Evolutionary conservation across 768 basidiomycete genomes (phyloP), one percentile per base, ranked within the genome.

Genomic region (Panellus pusillus): DNA sequence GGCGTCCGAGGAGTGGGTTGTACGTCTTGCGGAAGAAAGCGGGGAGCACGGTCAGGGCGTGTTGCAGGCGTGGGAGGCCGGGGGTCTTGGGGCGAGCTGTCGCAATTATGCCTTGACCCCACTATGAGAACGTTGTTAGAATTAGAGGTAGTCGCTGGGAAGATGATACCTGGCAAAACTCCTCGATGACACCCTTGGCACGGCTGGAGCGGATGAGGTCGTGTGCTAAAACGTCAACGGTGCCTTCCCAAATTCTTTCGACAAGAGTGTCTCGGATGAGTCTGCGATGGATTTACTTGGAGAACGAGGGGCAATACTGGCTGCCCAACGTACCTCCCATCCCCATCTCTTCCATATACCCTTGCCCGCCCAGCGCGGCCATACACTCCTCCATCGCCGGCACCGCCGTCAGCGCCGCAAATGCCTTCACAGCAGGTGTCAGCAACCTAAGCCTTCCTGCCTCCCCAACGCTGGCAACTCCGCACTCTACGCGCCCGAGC

Each of bases 211-310:
- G 73, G 9, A 80, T 70, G 36, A 90, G 70, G 64, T 92, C 89
- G 45, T 90, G 67, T 1, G 87, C 76, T 5, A 91, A 76, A 3
- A 91, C 86, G 0, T 79, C 80, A 13, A 78, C 75, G 0, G 88
- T 89, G 0, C 87, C 89, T 68, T 91, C 90, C 89, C 89, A 91
- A 38, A 92, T 89, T 61, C 84, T 87, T 70, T 91, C 90, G 12
- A 91, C 90, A 8, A 87, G 64, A 2, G 75, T 74, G 70, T 91
- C 89, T 4, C 84, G 72, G 27, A 92, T 86, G 13, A 80, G 61
- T 35, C 80, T 79, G 50, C 2, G 48, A 32, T 19, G 7, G 4
- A 15, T 36, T 11, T 15, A 43, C 19, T 24, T 35, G n/a, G 8
- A 19, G 7, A 19, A 15, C 6, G 11, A 15, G 15, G 3, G 1